Base-by-base conservation (phyloP, 2,329 filamentous ascomycete species). In the Sclerotinia borealis region DNA sequence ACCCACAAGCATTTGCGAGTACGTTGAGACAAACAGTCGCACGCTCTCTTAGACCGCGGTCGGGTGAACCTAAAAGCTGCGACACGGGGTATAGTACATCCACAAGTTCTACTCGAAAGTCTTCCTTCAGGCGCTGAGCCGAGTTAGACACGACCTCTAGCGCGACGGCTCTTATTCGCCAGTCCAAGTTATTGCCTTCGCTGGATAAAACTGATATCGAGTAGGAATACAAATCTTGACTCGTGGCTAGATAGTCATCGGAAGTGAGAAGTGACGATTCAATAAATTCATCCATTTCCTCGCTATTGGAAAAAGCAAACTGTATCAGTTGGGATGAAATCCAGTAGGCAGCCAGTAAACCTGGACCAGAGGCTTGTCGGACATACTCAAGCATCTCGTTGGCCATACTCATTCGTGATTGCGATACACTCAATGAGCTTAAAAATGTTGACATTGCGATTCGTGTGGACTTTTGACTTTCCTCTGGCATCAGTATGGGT, bases 51-150 rank as follows among this genome's bases (percentile, higher is more conserved):
- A 99, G 79, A 31, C 80, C 79, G 0, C 81, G 76, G 41, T 87
- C 85, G 1, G 82, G 79, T 3, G 92, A 93, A 4, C 92, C 92
- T 19, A 99, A 79, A 58, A 93, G 85, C n/a, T 95, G 91, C 0
- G 96, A 84, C n/a, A 96, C 82, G 0, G 95, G 93, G 74, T 96
- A 99, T 15, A 99, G 79, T 0, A 92, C 86, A 70, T 99, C 95
- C 58, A 97, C 91, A 11, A 99, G 82, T 73, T 98, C 93, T 3
- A 87, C 84, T 3, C 90, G 86, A 74, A 97, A 99, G 0, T 84
- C 83, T 59, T 81, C 73, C 25, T 85, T 83, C 43, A 89, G 79
- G 22, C 84, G 84, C 31, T 83, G 80, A 3, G 93, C 91, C 66
- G 92, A 88, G 62, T 93, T 84, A 0, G 92, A 88, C 8, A 93